Evolutionary conservation across 345 rosid genomes (phyloP), one percentile per base, ranked within the genome.

Genomic region (Triadica sebifera): DNA sequence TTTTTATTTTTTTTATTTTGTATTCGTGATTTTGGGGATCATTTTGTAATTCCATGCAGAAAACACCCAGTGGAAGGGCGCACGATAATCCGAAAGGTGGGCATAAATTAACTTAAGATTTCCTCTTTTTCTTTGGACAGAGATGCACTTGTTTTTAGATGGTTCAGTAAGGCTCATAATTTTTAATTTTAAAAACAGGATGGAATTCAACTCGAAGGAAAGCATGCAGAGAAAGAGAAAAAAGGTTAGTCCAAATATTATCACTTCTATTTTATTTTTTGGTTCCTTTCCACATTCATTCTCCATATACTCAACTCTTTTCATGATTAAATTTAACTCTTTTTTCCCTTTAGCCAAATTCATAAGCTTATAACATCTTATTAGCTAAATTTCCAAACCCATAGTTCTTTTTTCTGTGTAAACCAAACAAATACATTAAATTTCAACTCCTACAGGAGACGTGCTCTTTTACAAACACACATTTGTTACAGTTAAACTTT

Each of bases 181-280:
- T 39, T 64, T 41, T 1, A 7, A 25, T 63, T 37, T 63, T 38
- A 5, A 63, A 25, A 68, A 69, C 60, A 69, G 47, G 13, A 69
- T 69, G 72, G 72, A 69, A 34, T 69, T 11, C 47, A 52, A 19
- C 58, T 50, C 47, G 25, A 69, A 69, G 60, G 72, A 69, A 51
- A 19, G 47, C 61, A 17, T 52, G 29, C 72, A 69, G 6, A 69
- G 60, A n/a, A 69, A 69, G 60, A 51, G 72, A 5, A 69, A 69
- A 69, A 69, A 52, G 60, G 72, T 69, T 25, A 69, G 52, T 29
- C 53, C 13, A 47, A 45, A 45, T 45, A 17, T 34, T 3, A 59
- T 64, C 10, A 64, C 12, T 38, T 38, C 25, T 37, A 16, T 39
- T 29, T 64, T 39, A 17, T 8, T 43, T 62, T 62, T 37, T 7